phyloP scores from a whole-genome alignment of 2,329 filamentous ascomycete genomes.

The Mollisia scopiformis region DNA sequence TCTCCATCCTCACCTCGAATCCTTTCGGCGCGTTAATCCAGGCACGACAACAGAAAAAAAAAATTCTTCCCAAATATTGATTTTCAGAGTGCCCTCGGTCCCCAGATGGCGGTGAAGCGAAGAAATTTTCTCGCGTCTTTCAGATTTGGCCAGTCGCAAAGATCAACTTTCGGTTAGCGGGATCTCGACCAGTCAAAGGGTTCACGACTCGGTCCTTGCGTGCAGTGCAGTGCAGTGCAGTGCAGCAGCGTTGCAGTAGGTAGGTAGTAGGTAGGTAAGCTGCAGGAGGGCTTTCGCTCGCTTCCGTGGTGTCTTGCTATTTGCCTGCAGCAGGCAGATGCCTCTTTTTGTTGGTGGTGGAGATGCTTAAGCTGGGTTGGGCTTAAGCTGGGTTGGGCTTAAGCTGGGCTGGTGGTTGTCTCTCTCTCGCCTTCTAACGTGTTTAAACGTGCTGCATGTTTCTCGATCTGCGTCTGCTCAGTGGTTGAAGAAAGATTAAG shows the following conservation, averaged over 20 bases:
- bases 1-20: neutral
- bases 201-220: conserved; percentile 1
- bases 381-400: no score
- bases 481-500: neutral
- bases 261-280: no score
- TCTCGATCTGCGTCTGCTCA: neutral
- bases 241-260: conserved; percentile 7
- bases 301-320: neutral
- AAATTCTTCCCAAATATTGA: neutral
- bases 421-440: no score
- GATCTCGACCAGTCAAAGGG: conserved; percentile 22
- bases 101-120: conserved; percentile 24
- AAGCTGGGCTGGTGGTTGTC: no score
- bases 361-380: no score
- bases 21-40: neutral
- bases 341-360: no score
- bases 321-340: no score
- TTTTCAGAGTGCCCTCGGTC: neutral
- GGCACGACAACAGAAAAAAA: no score
- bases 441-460: conserved; percentile 8
- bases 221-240: conserved; percentile 11
- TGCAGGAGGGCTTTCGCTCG: neutral
- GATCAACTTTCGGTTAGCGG: conserved; percentile 24
- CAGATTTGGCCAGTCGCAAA: conserved; percentile 24
- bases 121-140: conserved; percentile 11